Evolutionary conservation across 768 basidiomycete genomes (phyloP), one percentile per base, ranked within the genome.

Genomic region (Amanita pseudoporphyria): DNA sequence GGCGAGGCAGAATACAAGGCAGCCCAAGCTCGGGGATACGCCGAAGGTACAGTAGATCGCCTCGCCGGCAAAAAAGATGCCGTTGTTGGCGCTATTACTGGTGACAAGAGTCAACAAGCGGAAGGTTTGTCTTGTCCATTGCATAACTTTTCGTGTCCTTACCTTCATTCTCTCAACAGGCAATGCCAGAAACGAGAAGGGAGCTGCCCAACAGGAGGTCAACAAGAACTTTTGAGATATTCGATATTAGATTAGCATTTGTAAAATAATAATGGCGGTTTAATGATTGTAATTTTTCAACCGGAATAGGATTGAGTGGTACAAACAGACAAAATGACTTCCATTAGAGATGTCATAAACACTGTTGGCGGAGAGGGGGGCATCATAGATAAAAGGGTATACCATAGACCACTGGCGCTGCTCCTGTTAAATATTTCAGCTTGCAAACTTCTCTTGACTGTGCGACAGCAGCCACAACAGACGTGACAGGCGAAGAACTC

Each of bases 321-420:
- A n/a, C n/a, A n/a, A n/a, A n/a, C n/a, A n/a, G n/a, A n/a, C n/a
- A 26, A 28, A 31, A 44, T 44, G 19, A 14, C 14, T 14, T 44
- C n/a, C n/a, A n/a, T n/a, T n/a, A n/a, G n/a, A n/a, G n/a, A n/a
- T n/a, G n/a, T n/a, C n/a, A n/a, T n/a, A n/a, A n/a, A n/a, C n/a
- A n/a, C n/a, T n/a, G n/a, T n/a, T n/a, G n/a, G n/a, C n/a, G n/a
- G n/a, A n/a, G n/a, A n/a, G 6, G 42, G 7, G 7, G 7, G 26
- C 10, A 14, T 62, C 44, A 67, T 12, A 96, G 62, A 64, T 89
- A 91, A 59, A 94, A 91, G 2, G 96, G 96, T 57, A 99, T 85
- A 2, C 96, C 96, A 62, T 97, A 98, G 9, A 94, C 84, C 0
- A 99, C 84, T 12, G 92, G 86, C 10, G 96, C 93, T 1, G 94